Percentiles rank a stretch among this genome's conserved stretches.
Evolutionary conservation across 805 yeast species (phyloP).

Genomic region (Lachancea sp.): DNA sequence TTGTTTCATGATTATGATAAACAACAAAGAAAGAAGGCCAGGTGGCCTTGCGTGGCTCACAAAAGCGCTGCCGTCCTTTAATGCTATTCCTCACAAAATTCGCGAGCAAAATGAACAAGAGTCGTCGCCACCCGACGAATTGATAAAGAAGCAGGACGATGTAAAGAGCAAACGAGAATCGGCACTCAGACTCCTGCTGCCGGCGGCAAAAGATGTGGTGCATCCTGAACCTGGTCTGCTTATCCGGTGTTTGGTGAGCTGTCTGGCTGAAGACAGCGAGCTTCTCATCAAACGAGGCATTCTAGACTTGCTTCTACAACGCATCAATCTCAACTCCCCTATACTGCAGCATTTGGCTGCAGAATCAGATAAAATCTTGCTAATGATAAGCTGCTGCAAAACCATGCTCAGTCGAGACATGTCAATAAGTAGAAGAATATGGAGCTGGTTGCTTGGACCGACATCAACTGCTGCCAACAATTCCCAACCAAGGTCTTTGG

Average conservation of each 20-base stretch:
- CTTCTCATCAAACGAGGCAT: slow-evolving; percentile 81
- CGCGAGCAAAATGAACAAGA: slow-evolving; percentile 11
- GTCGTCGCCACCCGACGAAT: slow-evolving; percentile 1
- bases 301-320: slow-evolving; percentile 68
- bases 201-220: slow-evolving; percentile 55
- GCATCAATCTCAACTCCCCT: slow-evolving; percentile 58
- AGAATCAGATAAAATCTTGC: slow-evolving; percentile 46
- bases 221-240: slow-evolving; percentile 76
- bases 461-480: slow-evolving; percentile 8
- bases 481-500: slow-evolving; percentile 36
- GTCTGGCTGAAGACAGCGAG: slow-evolving; percentile 58
- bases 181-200: slow-evolving; percentile 31
- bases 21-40: slow-evolving; percentile 70
- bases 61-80: slow-evolving; percentile 57
- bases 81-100: slow-evolving; percentile 31
- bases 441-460: slow-evolving; percentile 92
- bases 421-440: slow-evolving; percentile 88
- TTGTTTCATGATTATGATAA: slow-evolving; percentile 64
- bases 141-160: slow-evolving; percentile 1
- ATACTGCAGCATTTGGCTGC: slow-evolving; percentile 45
- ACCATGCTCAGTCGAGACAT: slow-evolving; percentile 79
- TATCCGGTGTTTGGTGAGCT: slow-evolving; percentile 63
- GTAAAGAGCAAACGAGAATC: slow-evolving; percentile 31
- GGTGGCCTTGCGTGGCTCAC: slow-evolving; percentile 76
- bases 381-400: slow-evolving; percentile 57